phyloP scores from a whole-genome alignment of 345 rosid species.

The Salix koriyanagi region DNA sequence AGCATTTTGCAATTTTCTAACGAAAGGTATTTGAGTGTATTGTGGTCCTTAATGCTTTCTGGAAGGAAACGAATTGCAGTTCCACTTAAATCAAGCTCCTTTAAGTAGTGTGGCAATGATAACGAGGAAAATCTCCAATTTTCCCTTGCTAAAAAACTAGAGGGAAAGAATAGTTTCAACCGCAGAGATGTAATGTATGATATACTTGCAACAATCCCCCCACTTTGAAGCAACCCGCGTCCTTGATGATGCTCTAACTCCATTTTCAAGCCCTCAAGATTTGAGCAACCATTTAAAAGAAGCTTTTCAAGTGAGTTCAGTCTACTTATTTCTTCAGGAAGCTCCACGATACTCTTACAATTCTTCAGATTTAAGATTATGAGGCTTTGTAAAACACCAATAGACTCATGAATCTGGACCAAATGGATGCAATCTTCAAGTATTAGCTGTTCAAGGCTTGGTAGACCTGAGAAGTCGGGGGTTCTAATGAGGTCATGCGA shows the following conservation, averaged over 20 bases:
- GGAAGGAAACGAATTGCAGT: not conserved
- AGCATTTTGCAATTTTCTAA: not conserved
- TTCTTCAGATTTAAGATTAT: not conserved
- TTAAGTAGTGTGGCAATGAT: not conserved
- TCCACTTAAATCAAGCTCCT: not conserved
- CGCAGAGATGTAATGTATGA: not conserved
- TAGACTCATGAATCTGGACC: not conserved
- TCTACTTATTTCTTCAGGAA: not conserved
- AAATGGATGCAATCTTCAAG: slow-evolving; percentile 1
- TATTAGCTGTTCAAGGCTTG: not conserved
- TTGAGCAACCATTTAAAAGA: not conserved
- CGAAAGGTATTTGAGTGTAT: accelerated
- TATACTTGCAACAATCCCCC: not conserved
- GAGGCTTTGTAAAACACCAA: not conserved
- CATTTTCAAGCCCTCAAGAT: not conserved
- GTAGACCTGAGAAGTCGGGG: not conserved
- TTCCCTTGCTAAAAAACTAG: not conserved
- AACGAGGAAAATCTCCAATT: too few species aligned
- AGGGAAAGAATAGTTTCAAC: too few species aligned
- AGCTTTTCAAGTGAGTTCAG: not conserved
- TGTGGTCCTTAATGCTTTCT: not conserved
- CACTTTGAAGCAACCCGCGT: not conserved
- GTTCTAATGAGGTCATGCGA: not conserved
- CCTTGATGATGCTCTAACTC: not conserved
- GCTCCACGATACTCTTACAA: not conserved